Evolutionary conservation across 495 filamentous ascomycete genomes (phyloP), one percentile per base, ranked within the genome.

Genomic region (Neurospora sp.): DNA sequence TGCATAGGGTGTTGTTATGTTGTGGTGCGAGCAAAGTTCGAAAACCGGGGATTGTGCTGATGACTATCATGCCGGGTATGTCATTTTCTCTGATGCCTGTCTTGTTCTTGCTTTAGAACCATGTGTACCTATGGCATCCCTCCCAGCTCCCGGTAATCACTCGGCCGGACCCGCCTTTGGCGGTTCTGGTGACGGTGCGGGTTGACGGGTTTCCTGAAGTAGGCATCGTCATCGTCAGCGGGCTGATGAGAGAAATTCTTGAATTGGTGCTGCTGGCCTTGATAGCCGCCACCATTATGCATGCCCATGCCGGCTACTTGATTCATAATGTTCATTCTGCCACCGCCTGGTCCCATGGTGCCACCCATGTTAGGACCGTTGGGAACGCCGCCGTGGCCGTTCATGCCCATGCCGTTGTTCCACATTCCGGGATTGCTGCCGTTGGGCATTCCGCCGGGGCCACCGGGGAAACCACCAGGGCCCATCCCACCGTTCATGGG

Each of bases 151-250:
- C 90, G 86, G 74, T 95, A 98, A 82, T 99, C 96, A 78, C 92
- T 94, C 20, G 94, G 93, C 65, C 96, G 86, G 70, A 91, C 89
- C 74, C 91, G 84, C 73, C 92, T 89, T 73, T 93, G 89, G 70
- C 91, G 84, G 71, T 92, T 91, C 81, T 93, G 91, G 78, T 96
- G 92, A 71, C 96, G 90, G 78, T 97, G 94, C 12, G 94, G 96
- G 78, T 99, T 99, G 70, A 98, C 92, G 2, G 96, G 96, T 78
- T 97, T 94, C 27, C 96, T 90, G 81, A 98, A 96, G 81, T 99
- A 99, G 22, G 96, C 92, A 69, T 93, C 92, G 73, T 97, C 94
- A 74, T 97, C 93, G 72, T 93, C 92, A 70, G 89, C 87, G n/a
- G 90, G 87, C 82, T 96, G 91, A 80, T 96, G 89, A 76, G 92